phyloP scores from a whole-genome alignment of 768 basidiomycete genomes.

The Psilocybe azurescens region DNA sequence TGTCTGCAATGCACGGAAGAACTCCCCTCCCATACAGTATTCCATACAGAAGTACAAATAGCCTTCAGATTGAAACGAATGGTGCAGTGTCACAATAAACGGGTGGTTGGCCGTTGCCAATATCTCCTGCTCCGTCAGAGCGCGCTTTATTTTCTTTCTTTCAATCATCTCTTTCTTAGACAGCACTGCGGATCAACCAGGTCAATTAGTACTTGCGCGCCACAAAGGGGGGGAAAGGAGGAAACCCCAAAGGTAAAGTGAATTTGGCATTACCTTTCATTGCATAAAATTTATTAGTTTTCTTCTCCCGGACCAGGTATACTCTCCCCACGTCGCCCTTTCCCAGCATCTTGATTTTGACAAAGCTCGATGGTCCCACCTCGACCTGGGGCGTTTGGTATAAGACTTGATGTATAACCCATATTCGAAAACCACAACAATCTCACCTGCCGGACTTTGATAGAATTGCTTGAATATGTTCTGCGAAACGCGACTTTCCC shows the following conservation, averaged over 20 bases:
- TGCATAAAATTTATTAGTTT: constrained; percentile 92
- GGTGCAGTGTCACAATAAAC: constrained; percentile 98
- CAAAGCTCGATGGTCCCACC: constrained; percentile 92
- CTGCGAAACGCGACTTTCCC: constrained; percentile 81
- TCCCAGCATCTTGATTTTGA: constrained; percentile 97
- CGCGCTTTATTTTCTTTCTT: constrained; percentile 99
- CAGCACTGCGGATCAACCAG: constrained; percentile 68
- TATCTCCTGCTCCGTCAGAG: constrained; percentile 98
- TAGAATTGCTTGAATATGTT: constrained; percentile 97
- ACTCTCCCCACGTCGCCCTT: constrained; percentile 99
- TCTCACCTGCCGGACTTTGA: constrained; percentile 85
- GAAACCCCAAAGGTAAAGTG: constrained; percentile 24
- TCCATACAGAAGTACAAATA: constrained; percentile 99
- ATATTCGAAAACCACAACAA: constrained; percentile 11
- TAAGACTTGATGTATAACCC: constrained; percentile 18
- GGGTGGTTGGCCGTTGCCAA: constrained; percentile 98
- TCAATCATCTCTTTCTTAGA: constrained; percentile 99
- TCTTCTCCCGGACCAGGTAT: constrained; percentile 98
- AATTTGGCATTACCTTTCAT: constrained; percentile 88
- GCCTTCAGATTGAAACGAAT: constrained; percentile 98
- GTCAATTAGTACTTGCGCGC: constrained; percentile 39
- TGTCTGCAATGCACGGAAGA: constrained; percentile 96
- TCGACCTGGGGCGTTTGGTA: constrained; percentile 66
- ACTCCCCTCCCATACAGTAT: constrained; percentile 99
- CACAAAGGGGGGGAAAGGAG: constrained; percentile 33